Evolutionary conservation across 140 eudicot genomes (phyloP).

Genomic region (Bidens hawaiensis): DNA sequence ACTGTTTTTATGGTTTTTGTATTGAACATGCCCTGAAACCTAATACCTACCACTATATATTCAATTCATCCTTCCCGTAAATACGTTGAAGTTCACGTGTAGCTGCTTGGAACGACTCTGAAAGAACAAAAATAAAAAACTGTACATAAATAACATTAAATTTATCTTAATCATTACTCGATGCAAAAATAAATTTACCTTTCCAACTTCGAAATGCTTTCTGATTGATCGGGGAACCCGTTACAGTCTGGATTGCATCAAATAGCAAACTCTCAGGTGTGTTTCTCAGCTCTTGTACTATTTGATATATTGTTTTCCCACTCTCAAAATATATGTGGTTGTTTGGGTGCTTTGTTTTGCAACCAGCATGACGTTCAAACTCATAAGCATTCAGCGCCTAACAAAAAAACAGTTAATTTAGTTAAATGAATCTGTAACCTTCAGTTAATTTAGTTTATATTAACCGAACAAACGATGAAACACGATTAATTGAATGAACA

Average conservation of each 20-base stretch:
- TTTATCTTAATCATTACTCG: background rate
- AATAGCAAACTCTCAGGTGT: constrained; percentile 60
- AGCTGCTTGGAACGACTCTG: constrained; percentile 87
- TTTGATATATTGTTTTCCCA: constrained; percentile 76
- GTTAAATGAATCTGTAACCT: too few species aligned
- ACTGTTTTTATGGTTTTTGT: background rate
- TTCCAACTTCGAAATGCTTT: constrained; percentile 83
- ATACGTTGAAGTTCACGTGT: constrained; percentile 90
- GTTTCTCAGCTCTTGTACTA: constrained; percentile 73
- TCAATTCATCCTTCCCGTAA: constrained; percentile 76
- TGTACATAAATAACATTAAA: background rate
- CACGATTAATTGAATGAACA: too few species aligned
- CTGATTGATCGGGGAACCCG: constrained; percentile 80
- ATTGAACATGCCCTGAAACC: constrained; percentile 7
- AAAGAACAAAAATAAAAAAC: background rate
- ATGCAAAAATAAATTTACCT: constrained; percentile 35
- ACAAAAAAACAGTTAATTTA: background rate
- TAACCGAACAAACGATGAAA: too few species aligned
- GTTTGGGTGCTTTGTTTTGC: constrained; percentile 90
- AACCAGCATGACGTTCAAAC: constrained; percentile 88
- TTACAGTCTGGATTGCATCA: constrained; percentile 71
- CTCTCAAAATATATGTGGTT: constrained; percentile 83
- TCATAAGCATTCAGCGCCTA: constrained; percentile 78
- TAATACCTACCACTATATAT: constrained; percentile 30
- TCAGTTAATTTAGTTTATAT: too few species aligned